Percentiles rank a stretch among this genome's conserved stretches.
phyloP scores from a whole-genome alignment of 345 rosid species.

The Euclidium syriacum region DNA sequence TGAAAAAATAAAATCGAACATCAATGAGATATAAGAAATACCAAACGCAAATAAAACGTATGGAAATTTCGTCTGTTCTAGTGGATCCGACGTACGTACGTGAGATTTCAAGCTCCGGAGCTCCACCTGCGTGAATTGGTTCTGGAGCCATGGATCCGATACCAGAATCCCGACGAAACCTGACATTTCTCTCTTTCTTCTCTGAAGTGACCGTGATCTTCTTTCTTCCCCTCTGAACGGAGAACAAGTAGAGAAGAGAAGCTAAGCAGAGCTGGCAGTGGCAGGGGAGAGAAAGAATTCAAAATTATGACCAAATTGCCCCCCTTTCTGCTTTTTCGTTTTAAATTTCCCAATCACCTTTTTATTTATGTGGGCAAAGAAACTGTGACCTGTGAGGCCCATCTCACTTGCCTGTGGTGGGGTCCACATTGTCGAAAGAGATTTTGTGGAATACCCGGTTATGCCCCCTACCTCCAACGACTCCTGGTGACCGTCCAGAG shows the following conservation, averaged over 20 bases:
- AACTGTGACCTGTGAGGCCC: conserved; percentile 34
- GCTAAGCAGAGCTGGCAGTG: conserved; percentile 48
- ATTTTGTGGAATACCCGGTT: conserved; percentile 19
- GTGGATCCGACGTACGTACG: conserved; percentile 41
- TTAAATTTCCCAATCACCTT: conserved; percentile 22
- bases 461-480: background rate
- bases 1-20: background rate
- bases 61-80: background rate
- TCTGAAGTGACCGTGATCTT: background rate
- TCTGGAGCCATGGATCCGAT: conserved; percentile 96
- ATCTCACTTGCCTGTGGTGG: conserved; percentile 4
- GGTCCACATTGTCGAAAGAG: conserved; percentile 20
- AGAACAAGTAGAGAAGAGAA: conserved; percentile 20
- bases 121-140: conserved; percentile 99
- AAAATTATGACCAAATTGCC: conserved; percentile 41
- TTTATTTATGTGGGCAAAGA: conserved; percentile 10
- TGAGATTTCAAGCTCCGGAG: conserved; percentile 93
- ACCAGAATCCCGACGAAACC: conserved; percentile 88
- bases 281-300: conserved; percentile 33
- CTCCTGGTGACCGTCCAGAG: background rate
- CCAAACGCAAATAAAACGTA: background rate
- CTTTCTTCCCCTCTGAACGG: background rate
- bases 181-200: conserved; percentile 40
- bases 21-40: background rate
- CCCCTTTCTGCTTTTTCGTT: conserved; percentile 32